phyloP scores from a whole-genome alignment of 2,329 filamentous ascomycete species.

The Colletotrichum sp. region DNA sequence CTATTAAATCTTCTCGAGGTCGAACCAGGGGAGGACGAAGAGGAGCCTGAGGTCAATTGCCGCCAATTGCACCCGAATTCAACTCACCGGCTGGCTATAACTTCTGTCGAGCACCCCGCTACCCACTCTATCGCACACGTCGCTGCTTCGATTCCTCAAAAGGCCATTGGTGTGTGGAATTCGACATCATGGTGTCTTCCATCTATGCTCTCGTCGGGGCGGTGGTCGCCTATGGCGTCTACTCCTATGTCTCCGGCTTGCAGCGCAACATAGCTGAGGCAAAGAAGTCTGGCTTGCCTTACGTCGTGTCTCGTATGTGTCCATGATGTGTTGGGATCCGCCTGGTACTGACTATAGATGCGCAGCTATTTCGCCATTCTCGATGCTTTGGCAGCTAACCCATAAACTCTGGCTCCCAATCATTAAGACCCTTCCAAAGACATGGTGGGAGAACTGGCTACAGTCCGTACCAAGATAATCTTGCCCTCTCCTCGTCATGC shows the following conservation, averaged over 20 bases:
- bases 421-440: constrained; percentile 58
- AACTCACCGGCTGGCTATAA: neutral
- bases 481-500: neutral
- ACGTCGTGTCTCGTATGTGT: constrained; percentile 58
- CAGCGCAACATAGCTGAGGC: constrained; percentile 53
- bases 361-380: constrained; percentile 54
- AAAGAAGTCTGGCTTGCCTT: constrained; percentile 56
- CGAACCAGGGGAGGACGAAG: neutral
- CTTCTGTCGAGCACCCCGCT: neutral
- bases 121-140: neutral
- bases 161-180: neutral
- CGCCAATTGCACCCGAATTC: neutral
- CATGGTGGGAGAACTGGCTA: constrained; percentile 63
- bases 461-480: constrained; percentile 49
- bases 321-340: neutral
- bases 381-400: constrained; percentile 60
- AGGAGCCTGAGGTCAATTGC: neutral
- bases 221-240: constrained; percentile 37
- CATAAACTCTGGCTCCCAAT: constrained; percentile 59
- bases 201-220: constrained; percentile 38
- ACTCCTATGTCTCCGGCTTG: constrained; percentile 38
- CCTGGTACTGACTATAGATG: neutral
- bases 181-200: constrained; percentile 38
- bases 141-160: neutral
- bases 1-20: neutral